Evolutionary conservation across 75 land plant genomes (phyloP).

Genomic region (Larix kaempferi): DNA sequence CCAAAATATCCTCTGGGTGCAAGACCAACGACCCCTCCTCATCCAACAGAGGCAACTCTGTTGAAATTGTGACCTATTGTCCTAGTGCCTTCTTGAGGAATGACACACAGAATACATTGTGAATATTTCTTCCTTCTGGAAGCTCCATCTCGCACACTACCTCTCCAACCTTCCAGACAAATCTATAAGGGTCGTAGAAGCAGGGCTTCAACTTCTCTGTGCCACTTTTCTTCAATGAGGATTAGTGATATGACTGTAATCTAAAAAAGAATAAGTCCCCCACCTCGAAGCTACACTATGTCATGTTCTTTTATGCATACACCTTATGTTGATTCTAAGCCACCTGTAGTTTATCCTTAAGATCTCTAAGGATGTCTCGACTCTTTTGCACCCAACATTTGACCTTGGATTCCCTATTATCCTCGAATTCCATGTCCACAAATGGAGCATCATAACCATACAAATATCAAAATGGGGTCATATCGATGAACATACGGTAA

Average conservation of each 20-base stretch:
- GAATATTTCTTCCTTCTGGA: conserved; percentile 16
- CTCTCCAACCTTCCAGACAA: conserved; percentile 6
- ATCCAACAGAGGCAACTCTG: too few species aligned
- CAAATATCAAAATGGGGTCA: neutral
- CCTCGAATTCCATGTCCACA: too few species aligned
- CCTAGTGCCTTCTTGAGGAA: too few species aligned
- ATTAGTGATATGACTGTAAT: conserved; percentile 7
- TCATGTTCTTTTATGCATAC: neutral
- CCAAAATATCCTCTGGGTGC: too few species aligned
- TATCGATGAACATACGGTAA: neutral
- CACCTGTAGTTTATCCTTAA: too few species aligned
- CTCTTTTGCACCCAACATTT: too few species aligned
- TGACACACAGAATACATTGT: conserved; percentile 15
- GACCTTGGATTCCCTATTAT: too few species aligned
- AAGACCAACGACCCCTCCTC: too few species aligned
- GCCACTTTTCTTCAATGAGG: neutral
- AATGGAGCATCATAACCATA: neutral
- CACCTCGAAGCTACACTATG: neutral
- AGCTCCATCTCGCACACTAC: conserved; percentile 10
- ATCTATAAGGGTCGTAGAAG: conserved; percentile 14
- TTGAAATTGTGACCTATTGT: too few species aligned
- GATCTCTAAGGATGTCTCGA: too few species aligned
- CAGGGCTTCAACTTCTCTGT: neutral
- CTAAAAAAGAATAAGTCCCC: neutral
- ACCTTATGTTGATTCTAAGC: neutral